These are phyloP conservation scores for Botrytis galanthina DNA, from an alignment of 2,329 filamentous ascomycete genomes.

Conservation along the genomic window DNA sequence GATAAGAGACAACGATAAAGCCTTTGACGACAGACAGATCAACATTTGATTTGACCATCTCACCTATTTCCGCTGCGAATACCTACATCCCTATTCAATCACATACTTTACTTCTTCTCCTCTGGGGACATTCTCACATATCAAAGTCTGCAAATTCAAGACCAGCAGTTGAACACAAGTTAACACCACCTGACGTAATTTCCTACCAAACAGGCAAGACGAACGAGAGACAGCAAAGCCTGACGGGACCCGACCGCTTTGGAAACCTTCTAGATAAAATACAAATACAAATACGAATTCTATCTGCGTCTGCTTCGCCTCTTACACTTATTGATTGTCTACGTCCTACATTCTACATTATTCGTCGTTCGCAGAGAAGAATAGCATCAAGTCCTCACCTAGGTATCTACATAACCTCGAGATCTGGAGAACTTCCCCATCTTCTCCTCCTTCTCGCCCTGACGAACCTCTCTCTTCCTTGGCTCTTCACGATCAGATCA, in stretches of 20 bases:
- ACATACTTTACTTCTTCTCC: neutral
- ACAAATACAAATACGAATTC: neutral
- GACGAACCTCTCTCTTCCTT: neutral
- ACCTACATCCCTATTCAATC: neutral
- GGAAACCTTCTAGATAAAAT: neutral
- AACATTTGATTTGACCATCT: neutral
- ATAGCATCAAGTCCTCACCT: neutral
- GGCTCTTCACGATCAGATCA: too few species aligned
- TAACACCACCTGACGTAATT: neutral
- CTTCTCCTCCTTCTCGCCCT: neutral
- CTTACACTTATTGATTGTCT: neutral
- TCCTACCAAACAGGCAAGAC: neutral
- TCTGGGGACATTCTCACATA: neutral
- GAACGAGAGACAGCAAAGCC: neutral
- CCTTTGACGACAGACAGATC: neutral
- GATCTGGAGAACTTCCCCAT: neutral
- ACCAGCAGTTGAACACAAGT: neutral
- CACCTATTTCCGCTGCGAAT: neutral
- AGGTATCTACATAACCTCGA: neutral
- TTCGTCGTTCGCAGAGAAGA: neutral
- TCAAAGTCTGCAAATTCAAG: neutral
- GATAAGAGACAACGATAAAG: slow-evolving; percentile 3
- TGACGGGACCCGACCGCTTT: neutral
- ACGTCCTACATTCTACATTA: neutral
- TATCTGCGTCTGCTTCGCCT: neutral